Evolutionary conservation across 2,329 filamentous ascomycete genomes (phyloP).

Genomic region (Aspergillus fijiensis): DNA sequence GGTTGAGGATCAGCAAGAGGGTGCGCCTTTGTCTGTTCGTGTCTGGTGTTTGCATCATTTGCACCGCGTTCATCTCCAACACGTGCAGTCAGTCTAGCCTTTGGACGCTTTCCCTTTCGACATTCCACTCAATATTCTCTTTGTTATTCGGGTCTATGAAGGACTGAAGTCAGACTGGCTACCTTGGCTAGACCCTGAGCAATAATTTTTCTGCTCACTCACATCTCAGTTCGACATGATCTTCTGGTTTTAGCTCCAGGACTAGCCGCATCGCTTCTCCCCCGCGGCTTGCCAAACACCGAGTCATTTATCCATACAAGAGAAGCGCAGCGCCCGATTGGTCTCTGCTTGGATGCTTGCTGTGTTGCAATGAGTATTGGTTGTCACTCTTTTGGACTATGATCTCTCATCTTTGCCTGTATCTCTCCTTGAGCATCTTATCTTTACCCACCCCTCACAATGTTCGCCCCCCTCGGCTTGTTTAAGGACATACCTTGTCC

Average conservation of each 20-base stretch:
- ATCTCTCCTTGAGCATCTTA: neutral
- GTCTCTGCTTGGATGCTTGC: neutral
- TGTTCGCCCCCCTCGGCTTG: conserved; percentile 58
- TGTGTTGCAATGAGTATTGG: neutral
- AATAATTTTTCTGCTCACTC: neutral
- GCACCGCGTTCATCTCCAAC: neutral
- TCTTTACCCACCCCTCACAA: conserved; percentile 27
- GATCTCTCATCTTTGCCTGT: neutral
- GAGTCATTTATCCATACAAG: neutral
- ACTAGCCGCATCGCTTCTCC: neutral
- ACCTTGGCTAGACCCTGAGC: neutral
- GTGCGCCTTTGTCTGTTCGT: neutral
- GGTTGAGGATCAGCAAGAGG: neutral
- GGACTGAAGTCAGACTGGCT: neutral
- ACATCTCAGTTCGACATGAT: neutral
- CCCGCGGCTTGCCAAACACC: neutral
- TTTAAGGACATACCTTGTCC: conserved; percentile 57
- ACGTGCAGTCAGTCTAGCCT: neutral
- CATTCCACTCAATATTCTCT: neutral
- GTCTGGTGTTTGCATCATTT: conserved; percentile 4
- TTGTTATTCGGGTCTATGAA: neutral
- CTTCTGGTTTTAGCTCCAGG: neutral
- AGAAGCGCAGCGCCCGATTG: neutral
- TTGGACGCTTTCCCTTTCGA: neutral
- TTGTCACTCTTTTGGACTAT: neutral